Evolutionary conservation across 2,329 filamentous ascomycete genomes (phyloP).

Genomic region (Fusarium secorum): DNA sequence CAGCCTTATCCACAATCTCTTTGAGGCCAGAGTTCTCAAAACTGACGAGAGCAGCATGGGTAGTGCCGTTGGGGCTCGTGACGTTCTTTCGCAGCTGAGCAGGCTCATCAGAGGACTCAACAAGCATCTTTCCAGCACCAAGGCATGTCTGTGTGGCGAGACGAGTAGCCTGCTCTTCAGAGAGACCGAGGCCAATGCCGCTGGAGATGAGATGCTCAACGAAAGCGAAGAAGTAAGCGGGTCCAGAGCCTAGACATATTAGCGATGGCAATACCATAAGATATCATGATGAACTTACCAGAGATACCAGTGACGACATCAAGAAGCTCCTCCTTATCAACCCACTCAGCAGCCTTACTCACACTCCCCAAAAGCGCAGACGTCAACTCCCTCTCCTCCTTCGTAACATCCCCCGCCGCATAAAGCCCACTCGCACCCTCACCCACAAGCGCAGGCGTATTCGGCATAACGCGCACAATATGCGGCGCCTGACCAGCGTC

Average conservation of each 20-base stretch:
- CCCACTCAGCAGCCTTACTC: constrained; percentile 59
- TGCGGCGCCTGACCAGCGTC: constrained; percentile 50
- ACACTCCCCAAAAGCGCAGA: constrained; percentile 54
- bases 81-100: constrained; percentile 59
- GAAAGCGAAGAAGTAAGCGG: constrained; percentile 62
- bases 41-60: constrained; percentile 57
- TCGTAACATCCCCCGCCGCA: constrained; percentile 53
- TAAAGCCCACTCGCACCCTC: constrained; percentile 60
- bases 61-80: constrained; percentile 62
- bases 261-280: neutral
- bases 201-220: constrained; percentile 59
- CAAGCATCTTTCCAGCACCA: constrained; percentile 61
- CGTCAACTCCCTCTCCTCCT: constrained; percentile 53
- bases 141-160: constrained; percentile 60
- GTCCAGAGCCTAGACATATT: constrained; percentile 53
- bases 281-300: constrained; percentile 44
- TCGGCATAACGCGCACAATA: constrained; percentile 62
- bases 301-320: constrained; percentile 61
- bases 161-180: constrained; percentile 57
- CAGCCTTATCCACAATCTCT: constrained; percentile 55
- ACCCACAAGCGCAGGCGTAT: constrained; percentile 59
- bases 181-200: constrained; percentile 54
- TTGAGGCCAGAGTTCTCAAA: constrained; percentile 56
- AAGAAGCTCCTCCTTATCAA: constrained; percentile 57
- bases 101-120: constrained; percentile 55